phyloP scores from a whole-genome alignment of 805 yeast genomes.

The Citeromyces nyonsensis region DNA sequence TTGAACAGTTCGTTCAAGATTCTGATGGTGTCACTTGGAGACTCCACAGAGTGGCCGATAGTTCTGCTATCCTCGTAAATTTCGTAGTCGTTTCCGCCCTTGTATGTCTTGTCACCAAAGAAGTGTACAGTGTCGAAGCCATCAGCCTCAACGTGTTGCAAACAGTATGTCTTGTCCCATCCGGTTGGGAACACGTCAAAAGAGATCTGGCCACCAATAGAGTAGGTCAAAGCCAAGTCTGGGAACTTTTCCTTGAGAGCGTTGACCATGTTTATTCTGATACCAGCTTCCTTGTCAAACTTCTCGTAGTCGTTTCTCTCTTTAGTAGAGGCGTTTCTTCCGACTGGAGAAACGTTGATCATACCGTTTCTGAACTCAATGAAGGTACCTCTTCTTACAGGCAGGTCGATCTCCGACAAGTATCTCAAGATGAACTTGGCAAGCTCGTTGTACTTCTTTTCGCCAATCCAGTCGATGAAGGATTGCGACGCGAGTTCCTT shows the following conservation, averaged over 20 bases:
- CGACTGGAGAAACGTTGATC: constrained; percentile 96
- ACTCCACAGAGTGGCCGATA: constrained; percentile 83
- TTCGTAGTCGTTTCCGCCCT: constrained; percentile 98
- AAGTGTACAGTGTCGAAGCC: constrained; percentile 83
- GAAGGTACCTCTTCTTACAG: constrained; percentile 97
- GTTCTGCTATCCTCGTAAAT: constrained; percentile 87
- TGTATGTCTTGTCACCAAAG: constrained; percentile 95
- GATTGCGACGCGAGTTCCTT: constrained; percentile 82
- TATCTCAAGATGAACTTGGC: constrained; percentile 76
- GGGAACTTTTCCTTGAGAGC: constrained; percentile 77
- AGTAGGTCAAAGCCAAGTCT: constrained; percentile 79
- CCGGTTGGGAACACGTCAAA: constrained; percentile 99
- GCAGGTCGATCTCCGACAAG: constrained; percentile 75
- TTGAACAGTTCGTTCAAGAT: constrained; percentile 75
- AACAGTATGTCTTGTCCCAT: constrained; percentile 98
- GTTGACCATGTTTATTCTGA: constrained; percentile 73
- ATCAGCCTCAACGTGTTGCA: constrained; percentile 81
- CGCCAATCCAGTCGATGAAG: constrained; percentile 91
- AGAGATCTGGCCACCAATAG: constrained; percentile 98
- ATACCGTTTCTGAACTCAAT: constrained; percentile 98
- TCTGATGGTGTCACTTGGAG: constrained; percentile 79
- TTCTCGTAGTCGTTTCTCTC: constrained; percentile 90
- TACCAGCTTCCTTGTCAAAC: constrained; percentile 63
- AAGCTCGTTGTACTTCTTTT: constrained; percentile 82
- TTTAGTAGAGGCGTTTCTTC: constrained; percentile 90